phyloP scores from a whole-genome alignment of 208 protist genomes.

The Leishmania aethiopica region DNA sequence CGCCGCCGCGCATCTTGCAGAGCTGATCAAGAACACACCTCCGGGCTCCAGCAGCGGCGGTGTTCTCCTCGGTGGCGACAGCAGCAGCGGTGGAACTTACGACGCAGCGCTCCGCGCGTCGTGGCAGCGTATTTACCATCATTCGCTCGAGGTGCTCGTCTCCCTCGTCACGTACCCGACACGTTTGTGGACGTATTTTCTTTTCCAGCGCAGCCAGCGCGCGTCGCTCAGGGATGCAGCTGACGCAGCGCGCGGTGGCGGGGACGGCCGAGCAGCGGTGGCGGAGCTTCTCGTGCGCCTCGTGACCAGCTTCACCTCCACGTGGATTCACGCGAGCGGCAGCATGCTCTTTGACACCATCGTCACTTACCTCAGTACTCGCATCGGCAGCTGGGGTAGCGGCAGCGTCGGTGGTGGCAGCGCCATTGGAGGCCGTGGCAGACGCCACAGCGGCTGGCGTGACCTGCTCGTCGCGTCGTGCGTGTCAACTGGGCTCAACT shows the following conservation, averaged over 20 bases:
- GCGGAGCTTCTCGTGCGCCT: slow-evolving; percentile 21
- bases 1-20: slow-evolving; percentile 12
- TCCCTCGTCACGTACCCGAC: slow-evolving; percentile 19
- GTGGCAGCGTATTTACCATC: slow-evolving; percentile 4
- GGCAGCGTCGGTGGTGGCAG: neutral
- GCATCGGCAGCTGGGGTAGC: slow-evolving; percentile 16
- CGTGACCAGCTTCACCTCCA: slow-evolving; percentile 33
- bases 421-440: neutral
- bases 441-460: slow-evolving; percentile 20
- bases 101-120: slow-evolving; percentile 6
- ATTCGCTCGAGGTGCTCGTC: slow-evolving; percentile 12
- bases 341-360: slow-evolving; percentile 34
- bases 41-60: slow-evolving; percentile 13
- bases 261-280: neutral
- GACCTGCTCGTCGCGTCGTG: slow-evolving; percentile 30
- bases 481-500: slow-evolving; percentile 28
- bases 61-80: neutral
- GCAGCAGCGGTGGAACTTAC: neutral
- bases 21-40: slow-evolving; percentile 21
- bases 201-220: slow-evolving; percentile 22
- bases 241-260: neutral
- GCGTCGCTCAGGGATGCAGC: slow-evolving; percentile 3
- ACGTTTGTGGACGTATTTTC: slow-evolving; percentile 21
- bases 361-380: slow-evolving; percentile 33
- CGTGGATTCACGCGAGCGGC: slow-evolving; percentile 31